phyloP scores from a whole-genome alignment of 1,139 yeast species.

The Zygosaccharomyces sapae region DNA sequence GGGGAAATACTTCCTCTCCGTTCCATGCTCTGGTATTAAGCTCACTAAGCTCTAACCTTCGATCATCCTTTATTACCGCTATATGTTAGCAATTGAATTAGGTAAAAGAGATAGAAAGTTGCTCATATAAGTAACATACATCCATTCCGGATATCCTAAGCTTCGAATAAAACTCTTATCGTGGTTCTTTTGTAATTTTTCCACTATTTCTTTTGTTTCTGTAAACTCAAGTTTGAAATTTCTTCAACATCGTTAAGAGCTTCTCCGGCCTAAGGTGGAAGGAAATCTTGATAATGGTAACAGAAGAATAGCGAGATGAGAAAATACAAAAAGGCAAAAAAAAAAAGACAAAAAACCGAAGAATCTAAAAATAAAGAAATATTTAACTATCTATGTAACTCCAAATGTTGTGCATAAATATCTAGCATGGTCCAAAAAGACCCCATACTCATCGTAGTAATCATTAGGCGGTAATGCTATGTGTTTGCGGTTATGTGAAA shows the following conservation, averaged over 20 bases:
- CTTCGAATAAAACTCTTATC: not conserved
- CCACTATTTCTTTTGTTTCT: not conserved
- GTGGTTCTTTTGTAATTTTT: not conserved
- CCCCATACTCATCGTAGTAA: no score
- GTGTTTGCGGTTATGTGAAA: constrained; percentile 34
- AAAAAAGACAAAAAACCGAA: no score
- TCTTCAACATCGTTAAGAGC: not conserved
- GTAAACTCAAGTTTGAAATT: not conserved
- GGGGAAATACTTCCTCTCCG: constrained; percentile 38
- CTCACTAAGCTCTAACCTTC: constrained; percentile 41
- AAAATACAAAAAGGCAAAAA: not conserved
- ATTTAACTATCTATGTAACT: no score
- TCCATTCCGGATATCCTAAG: constrained; percentile 9
- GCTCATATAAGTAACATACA: constrained; percentile 8
- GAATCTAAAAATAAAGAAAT: no score
- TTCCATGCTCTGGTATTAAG: constrained; percentile 53
- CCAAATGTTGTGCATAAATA: no score
- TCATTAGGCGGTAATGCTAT: not conserved
- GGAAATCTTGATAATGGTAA: not conserved
- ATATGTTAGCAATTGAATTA: constrained; percentile 7
- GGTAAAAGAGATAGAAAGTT: not conserved
- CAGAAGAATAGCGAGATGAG: not conserved
- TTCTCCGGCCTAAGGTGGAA: not conserved
- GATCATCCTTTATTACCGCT: constrained; percentile 22
- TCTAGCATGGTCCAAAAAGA: no score